A percentile compares a stretch with the other conserved stretches of the same genome.
Evolutionary conservation across 2,329 filamentous ascomycete genomes (phyloP).

Genomic region (Helotiales sp.): DNA sequence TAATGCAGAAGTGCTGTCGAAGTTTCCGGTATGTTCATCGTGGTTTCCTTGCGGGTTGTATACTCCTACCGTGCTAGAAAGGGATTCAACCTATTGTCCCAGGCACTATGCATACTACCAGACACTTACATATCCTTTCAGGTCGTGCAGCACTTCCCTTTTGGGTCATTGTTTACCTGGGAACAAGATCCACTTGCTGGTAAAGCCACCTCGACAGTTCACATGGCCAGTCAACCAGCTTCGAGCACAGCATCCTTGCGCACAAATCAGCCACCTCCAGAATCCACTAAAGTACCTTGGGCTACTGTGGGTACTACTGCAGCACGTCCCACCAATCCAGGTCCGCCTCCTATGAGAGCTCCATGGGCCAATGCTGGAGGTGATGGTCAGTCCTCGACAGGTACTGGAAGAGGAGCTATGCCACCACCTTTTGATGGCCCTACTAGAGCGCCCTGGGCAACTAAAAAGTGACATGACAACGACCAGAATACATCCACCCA

Average conservation of each 20-base stretch:
- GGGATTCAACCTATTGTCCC: neutral
- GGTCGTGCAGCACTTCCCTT: constrained; percentile 90
- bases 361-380: constrained; percentile 4
- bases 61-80: neutral
- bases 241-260: constrained; percentile 15
- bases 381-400: neutral
- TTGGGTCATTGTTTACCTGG: constrained; percentile 80
- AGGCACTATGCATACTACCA: neutral
- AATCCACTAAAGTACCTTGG: constrained; percentile 32
- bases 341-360: constrained; percentile 30
- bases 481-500: neutral
- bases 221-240: constrained; percentile 56
- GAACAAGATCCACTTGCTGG: constrained; percentile 63
- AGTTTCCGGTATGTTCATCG: constrained; percentile 67
- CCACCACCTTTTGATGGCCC: constrained; percentile 11
- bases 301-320: constrained; percentile 14
- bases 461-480: neutral
- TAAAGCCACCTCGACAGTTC: constrained; percentile 49
- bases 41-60: neutral
- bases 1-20: constrained; percentile 91
- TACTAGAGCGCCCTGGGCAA: constrained; percentile 27
- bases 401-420: neutral
- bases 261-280: constrained; percentile 23
- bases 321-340: constrained; percentile 11
- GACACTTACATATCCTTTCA: neutral